phyloP scores from a whole-genome alignment of 2,329 filamentous ascomycete species.

The Clarireedia homoeocarpa region DNA sequence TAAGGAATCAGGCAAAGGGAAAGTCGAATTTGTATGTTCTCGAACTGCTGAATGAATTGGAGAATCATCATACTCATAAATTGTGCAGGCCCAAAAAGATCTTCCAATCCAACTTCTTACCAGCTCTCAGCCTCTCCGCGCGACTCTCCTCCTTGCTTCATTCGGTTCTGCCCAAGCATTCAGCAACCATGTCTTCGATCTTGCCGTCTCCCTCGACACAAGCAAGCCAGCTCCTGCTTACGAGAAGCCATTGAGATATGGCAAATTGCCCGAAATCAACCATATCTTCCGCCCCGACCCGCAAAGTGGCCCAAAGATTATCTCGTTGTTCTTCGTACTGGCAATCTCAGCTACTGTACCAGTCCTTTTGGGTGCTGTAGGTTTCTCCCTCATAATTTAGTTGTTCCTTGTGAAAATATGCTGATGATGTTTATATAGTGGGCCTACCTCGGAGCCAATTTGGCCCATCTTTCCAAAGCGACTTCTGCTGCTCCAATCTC shows the following conservation, averaged over 20 bases:
- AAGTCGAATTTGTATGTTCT: constrained; percentile 69
- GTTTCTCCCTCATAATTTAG: constrained; percentile 27
- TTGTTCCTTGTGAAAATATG: constrained; percentile 15
- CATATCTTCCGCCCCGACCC: constrained; percentile 82
- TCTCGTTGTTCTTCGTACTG: constrained; percentile 70
- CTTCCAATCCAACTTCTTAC: constrained; percentile 75
- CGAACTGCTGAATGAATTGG: not conserved
- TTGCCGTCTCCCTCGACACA: constrained; percentile 58
- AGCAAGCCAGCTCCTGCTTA: constrained; percentile 50
- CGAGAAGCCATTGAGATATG: constrained; percentile 71
- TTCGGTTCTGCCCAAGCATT: constrained; percentile 69
- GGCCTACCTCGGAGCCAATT: constrained; percentile 73
- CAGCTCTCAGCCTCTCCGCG: constrained; percentile 59
- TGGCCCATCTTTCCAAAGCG: constrained; percentile 69
- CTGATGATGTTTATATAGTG: constrained; percentile 46
- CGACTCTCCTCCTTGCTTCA: constrained; percentile 77
- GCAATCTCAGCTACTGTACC: constrained; percentile 69
- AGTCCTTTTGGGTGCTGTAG: constrained; percentile 60
- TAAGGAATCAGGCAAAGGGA: constrained; percentile 82
- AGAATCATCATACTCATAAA: constrained; percentile 16
- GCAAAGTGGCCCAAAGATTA: constrained; percentile 68
- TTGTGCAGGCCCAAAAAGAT: constrained; percentile 70
- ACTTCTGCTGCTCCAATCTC: constrained; percentile 69
- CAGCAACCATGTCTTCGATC: constrained; percentile 62
- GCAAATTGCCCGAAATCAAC: constrained; percentile 75